Evolutionary conservation across 2,329 filamentous ascomycete genomes (phyloP), one percentile per base, ranked within the genome.

Genomic region (Cladosporium sp.): DNA sequence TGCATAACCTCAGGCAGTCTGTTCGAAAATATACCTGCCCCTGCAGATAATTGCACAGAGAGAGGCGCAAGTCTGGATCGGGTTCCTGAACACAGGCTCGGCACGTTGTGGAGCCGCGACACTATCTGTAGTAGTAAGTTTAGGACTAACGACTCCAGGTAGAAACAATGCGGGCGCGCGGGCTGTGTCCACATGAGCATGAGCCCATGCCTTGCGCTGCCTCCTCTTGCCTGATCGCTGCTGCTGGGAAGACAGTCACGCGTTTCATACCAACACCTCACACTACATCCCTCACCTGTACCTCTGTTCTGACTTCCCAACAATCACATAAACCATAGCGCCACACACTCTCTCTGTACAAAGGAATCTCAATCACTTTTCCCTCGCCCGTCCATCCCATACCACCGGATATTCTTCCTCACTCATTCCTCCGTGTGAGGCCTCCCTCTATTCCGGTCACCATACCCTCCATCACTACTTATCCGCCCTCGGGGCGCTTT

Each of bases 121-220:
- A 38, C 30, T 32, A n/a, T n/a, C n/a, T n/a, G n/a, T n/a, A n/a
- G n/a, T n/a, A n/a, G n/a, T n/a, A n/a, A n/a, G n/a, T n/a, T n/a
- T n/a, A n/a, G 22, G 5, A 27, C 22, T 27, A 27, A 27, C 9
- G 22, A 27, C 22, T 27, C 22, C 9, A 27, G 4, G n/a, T n/a
- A n/a, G n/a, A n/a, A n/a, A 32, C 30, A n/a, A 32, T 32, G 30
- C 43, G 39, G 36, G 15, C 19, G 22, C 30, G 45, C 18, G 41
- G 27, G 18, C 16, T 39, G 45, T 33, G 45, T 40, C 45, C 45
- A 48, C 45, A 30, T 48, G 45, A 48, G 43, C 43, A 9, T 32
- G 30, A 32, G 42, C 42, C 30, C 27, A 35, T n/a, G n/a, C n/a
- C n/a, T n/a, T 20, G n/a, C 18, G 13, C 32, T 33, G n/a, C n/a